phyloP scores from a whole-genome alignment of 192 early-diverging fungal species.

The Mortierella antarctica region DNA sequence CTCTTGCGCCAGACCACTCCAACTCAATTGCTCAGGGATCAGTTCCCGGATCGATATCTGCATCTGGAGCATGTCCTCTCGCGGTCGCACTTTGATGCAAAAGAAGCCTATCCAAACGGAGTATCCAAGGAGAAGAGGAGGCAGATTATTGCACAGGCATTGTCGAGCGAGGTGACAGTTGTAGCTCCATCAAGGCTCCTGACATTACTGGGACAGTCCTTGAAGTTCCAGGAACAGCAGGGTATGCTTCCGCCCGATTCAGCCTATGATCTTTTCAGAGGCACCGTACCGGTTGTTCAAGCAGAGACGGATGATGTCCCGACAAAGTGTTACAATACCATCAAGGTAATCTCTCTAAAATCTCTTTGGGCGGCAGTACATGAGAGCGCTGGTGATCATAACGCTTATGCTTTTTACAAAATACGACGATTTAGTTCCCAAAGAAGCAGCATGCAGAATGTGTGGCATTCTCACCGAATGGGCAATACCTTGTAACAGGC shows the following conservation, averaged over 20 bases:
- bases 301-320: slow-evolving; percentile 82
- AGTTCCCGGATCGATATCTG: slow-evolving; percentile 84
- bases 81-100: slow-evolving; percentile 73
- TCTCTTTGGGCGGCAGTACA: too few species aligned
- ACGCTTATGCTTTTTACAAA: not conserved
- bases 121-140: slow-evolving; percentile 79
- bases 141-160: slow-evolving; percentile 75
- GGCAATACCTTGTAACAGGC: slow-evolving; percentile 88
- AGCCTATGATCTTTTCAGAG: slow-evolving; percentile 85
- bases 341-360: slow-evolving; percentile 70
- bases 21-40: slow-evolving; percentile 83
- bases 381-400: not conserved
- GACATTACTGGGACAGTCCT: slow-evolving; percentile 83
- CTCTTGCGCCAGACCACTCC: slow-evolving; percentile 91
- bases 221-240: slow-evolving; percentile 91
- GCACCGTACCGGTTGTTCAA: slow-evolving; percentile 67
- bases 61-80: slow-evolving; percentile 85
- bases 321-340: slow-evolving; percentile 75
- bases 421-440: slow-evolving; percentile 73
- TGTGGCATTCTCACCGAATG: slow-evolving; percentile 84
- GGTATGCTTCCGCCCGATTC: slow-evolving; percentile 77
- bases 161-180: slow-evolving; percentile 73
- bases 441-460: slow-evolving; percentile 86
- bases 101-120: slow-evolving; percentile 75
- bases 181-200: slow-evolving; percentile 85